A percentile compares a stretch with the other conserved stretches of the same genome.
Evolutionary conservation across 2,329 filamentous ascomycete species (phyloP).

Genomic region (Ampelomyces quisqualis): DNA sequence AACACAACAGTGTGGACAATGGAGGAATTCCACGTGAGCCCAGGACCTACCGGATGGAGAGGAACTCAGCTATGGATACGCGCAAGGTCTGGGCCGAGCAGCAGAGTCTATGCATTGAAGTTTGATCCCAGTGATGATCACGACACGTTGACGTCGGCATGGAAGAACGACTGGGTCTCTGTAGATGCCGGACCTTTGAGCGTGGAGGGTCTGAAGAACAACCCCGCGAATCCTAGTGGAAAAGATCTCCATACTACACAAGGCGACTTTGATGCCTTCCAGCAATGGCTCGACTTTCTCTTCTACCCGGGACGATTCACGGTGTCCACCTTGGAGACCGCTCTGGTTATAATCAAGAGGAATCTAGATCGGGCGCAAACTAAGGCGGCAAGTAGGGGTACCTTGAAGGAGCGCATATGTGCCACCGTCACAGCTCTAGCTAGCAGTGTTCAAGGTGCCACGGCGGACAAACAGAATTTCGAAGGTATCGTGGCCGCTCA

Average conservation of each 20-base stretch:
- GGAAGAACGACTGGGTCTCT: slow-evolving; percentile 58
- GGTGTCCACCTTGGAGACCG: slow-evolving; percentile 75
- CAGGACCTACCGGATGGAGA: slow-evolving; percentile 41
- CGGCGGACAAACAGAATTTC: slow-evolving; percentile 75
- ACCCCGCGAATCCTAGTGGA: slow-evolving; percentile 43
- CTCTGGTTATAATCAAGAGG: slow-evolving; percentile 77
- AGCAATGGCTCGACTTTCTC: slow-evolving; percentile 84
- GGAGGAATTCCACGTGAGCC: slow-evolving; percentile 50
- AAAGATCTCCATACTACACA: slow-evolving; percentile 32
- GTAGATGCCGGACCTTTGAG: slow-evolving; percentile 48
- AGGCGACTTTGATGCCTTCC: slow-evolving; percentile 55
- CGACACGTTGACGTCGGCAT: slow-evolving; percentile 65
- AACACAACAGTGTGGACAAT: slow-evolving; percentile 55
- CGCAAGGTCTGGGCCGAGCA: slow-evolving; percentile 58
- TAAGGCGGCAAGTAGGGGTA: slow-evolving; percentile 45
- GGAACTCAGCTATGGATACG: slow-evolving; percentile 51
- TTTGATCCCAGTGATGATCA: slow-evolving; percentile 67
- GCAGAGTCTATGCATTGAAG: slow-evolving; percentile 68
- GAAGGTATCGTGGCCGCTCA: slow-evolving; percentile 73
- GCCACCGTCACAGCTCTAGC: slow-evolving; percentile 70
- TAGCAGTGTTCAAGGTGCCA: slow-evolving; percentile 62
- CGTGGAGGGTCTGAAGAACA: slow-evolving; percentile 43
- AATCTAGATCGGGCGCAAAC: slow-evolving; percentile 47
- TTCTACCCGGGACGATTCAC: slow-evolving; percentile 83
- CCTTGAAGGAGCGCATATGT: slow-evolving; percentile 75